These are phyloP conservation scores for Alternaria viburni DNA, from an alignment of 2,329 filamentous ascomycete genomes.

Conservation along the genomic window DNA sequence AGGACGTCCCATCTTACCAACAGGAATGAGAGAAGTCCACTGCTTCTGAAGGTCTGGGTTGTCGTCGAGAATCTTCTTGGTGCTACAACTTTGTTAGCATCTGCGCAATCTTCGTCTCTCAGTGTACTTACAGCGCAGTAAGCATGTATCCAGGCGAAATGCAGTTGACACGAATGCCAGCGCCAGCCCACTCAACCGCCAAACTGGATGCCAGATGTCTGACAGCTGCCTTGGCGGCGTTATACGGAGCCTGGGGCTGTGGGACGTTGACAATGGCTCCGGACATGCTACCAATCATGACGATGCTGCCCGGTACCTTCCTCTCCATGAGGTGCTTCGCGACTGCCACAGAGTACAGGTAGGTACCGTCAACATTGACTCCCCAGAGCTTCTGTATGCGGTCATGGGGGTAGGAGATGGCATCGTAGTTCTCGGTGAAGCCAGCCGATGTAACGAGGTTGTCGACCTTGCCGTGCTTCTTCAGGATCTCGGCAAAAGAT, in stretches of 20 bases:
- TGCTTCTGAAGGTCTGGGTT: constrained; percentile 88
- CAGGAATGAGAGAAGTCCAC: constrained; percentile 91
- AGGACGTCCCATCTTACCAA: constrained; percentile 90
- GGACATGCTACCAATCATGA: constrained; percentile 96
- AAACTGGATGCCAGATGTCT: constrained; percentile 85
- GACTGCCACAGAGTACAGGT: constrained; percentile 82
- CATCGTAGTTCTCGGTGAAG: constrained; percentile 95
- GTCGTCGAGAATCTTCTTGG: constrained; percentile 91
- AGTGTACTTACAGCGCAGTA: constrained; percentile 76
- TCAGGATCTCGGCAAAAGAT: constrained; percentile 73
- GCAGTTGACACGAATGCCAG: constrained; percentile 90
- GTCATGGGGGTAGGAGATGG: constrained; percentile 87
- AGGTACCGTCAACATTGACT: constrained; percentile 93
- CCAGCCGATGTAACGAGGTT: constrained; percentile 94
- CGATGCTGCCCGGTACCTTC: constrained; percentile 80
- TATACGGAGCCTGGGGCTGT: constrained; percentile 92
- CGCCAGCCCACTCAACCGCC: constrained; percentile 91
- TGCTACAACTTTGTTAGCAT: constrained; percentile 60
- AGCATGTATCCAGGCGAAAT: constrained; percentile 97
- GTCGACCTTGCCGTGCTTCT: constrained; percentile 81
- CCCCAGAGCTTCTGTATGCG: constrained; percentile 92
- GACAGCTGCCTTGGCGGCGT: constrained; percentile 90
- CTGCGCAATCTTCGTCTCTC: background rate
- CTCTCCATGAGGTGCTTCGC: constrained; percentile 89
- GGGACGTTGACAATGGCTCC: constrained; percentile 93